Evolutionary conservation across 2,329 filamentous ascomycete species (phyloP).

Genomic region (Pseudocercospora fijiensis): DNA sequence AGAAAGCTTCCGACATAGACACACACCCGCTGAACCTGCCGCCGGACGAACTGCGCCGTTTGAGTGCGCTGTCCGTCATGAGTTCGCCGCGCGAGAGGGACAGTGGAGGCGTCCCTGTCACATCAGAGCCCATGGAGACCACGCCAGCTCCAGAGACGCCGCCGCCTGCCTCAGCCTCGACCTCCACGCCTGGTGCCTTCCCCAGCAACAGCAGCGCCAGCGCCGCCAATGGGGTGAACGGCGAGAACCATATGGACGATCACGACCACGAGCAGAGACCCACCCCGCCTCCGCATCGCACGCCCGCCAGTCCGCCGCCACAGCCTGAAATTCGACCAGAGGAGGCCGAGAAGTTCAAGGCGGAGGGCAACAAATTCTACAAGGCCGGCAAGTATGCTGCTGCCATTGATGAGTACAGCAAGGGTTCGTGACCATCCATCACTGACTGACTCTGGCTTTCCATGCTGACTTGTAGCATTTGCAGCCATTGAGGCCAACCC

Average conservation of each 20-base stretch:
- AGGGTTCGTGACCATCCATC: conserved; percentile 61
- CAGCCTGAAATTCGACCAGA: conserved; percentile 50
- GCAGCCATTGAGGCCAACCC: conserved; percentile 85
- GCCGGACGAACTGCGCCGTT: conserved; percentile 79
- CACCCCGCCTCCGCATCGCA: conserved; percentile 69
- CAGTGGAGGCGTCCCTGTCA: conserved; percentile 23
- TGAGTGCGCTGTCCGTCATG: conserved; percentile 58
- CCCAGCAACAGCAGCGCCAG: conserved; percentile 42
- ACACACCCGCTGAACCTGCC: conserved; percentile 79
- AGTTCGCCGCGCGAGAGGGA: conserved; percentile 14
- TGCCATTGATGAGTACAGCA: conserved; percentile 90
- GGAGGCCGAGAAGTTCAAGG: conserved; percentile 89
- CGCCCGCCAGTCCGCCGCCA: conserved; percentile 50
- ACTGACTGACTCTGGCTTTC: not conserved
- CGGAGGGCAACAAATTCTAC: conserved; percentile 92
- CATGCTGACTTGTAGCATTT: conserved; percentile 16
- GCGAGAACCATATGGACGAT: conserved; percentile 46
- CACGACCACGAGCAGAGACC: conserved; percentile 54
- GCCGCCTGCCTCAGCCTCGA: conserved; percentile 19
- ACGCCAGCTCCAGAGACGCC: conserved; percentile 28
- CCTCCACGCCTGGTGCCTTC: conserved; percentile 44
- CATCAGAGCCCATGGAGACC: conserved; percentile 35
- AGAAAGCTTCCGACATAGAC: conserved; percentile 51
- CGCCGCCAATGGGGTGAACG: conserved; percentile 45
- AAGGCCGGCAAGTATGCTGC: conserved; percentile 87